These are phyloP conservation scores for Benincasa hispida DNA, from an alignment of 306 rosid genomes.

Conservation along the genomic window DNA sequence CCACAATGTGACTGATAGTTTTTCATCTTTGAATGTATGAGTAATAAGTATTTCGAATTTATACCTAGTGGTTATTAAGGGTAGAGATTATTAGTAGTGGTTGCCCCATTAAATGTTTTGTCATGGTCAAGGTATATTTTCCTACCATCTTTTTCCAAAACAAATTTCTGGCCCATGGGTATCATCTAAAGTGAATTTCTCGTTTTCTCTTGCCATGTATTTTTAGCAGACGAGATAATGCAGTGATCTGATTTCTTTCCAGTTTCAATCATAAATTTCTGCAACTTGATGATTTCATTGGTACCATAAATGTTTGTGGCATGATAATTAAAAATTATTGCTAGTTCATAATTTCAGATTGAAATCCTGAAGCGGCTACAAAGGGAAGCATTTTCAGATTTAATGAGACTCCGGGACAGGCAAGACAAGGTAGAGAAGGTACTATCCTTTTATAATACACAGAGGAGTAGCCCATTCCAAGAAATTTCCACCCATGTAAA, in stretches of 20 bases:
- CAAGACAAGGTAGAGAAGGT: slow-evolving; percentile 76
- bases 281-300: slow-evolving; percentile 1
- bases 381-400: slow-evolving; percentile 77
- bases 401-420: slow-evolving; percentile 77
- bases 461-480: slow-evolving; percentile 56
- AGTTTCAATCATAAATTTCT: not conserved
- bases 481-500: slow-evolving; percentile 48
- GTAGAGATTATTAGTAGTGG: too few relatives aligned
- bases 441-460: slow-evolving; percentile 53
- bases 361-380: slow-evolving; percentile 81
- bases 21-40: not conserved
- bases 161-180: not conserved
- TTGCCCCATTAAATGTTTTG: too few relatives aligned
- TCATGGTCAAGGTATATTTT: not conserved
- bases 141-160: not conserved
- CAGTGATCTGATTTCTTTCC: not conserved
- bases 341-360: slow-evolving; percentile 34
- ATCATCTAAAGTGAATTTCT: not conserved
- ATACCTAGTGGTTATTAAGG: not conserved
- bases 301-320: not conserved
- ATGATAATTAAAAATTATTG: slow-evolving; percentile 1
- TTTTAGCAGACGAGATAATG: not conserved
- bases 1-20: too few relatives aligned
- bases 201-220: not conserved
- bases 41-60: too few relatives aligned